Conservation (phyloP, 345 rosid species). For the Aquilaria yunnanensis region DNA sequence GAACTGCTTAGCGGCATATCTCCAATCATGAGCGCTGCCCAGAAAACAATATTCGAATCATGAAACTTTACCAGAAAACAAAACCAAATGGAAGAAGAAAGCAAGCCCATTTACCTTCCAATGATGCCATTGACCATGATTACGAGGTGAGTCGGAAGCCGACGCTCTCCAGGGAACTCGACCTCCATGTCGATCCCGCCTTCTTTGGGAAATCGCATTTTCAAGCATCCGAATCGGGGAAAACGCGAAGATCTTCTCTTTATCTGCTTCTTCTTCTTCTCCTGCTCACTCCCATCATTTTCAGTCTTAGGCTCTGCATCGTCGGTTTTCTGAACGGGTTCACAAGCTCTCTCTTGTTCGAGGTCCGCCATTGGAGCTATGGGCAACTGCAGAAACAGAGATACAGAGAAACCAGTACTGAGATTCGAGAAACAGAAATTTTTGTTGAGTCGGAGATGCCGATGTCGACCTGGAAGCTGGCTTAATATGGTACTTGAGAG, state of each 20-base stretch:
- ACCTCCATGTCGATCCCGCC: conserved; percentile 48
- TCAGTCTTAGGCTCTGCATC: conserved; percentile 5
- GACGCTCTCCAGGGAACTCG: conserved; percentile 32
- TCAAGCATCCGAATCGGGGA: conserved; percentile 49
- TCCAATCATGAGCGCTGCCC: conserved; percentile 67
- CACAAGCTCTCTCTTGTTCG: not conserved
- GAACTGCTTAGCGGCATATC: conserved; percentile 71
- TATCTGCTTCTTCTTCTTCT: conserved; percentile 5
- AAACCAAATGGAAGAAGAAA: not conserved
- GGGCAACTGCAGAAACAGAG: not conserved
- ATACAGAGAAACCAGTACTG: not conserved
- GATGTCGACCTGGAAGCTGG: too few relatives aligned
- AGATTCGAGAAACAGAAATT: too few relatives aligned
- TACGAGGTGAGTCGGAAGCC: conserved; percentile 57
- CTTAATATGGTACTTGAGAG: too few relatives aligned
- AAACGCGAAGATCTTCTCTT: conserved; percentile 20
- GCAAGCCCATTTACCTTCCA: conserved; percentile 47
- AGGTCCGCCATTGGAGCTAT: conserved; percentile 11
- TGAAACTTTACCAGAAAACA: not conserved
- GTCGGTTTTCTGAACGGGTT: not conserved
- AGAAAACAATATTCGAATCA: not conserved
- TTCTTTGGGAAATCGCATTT: conserved; percentile 29
- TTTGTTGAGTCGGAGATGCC: too few relatives aligned
- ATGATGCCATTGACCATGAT: conserved; percentile 82
- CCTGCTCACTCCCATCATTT: not conserved